Evolutionary conservation across 2,329 filamentous ascomycete genomes (phyloP).

Genomic region (Alternaria tenuissima): DNA sequence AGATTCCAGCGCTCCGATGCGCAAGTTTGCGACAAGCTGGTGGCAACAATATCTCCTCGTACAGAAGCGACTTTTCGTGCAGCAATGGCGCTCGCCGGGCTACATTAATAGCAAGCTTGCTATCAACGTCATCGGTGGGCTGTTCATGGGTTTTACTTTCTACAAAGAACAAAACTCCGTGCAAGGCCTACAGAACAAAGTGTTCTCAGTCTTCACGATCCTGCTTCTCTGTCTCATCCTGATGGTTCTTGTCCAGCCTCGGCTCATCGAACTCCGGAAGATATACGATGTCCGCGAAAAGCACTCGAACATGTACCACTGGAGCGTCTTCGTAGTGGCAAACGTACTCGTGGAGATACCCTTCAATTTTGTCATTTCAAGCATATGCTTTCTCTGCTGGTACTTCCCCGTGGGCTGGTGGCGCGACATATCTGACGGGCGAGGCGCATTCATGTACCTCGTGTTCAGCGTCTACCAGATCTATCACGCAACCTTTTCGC

Average conservation of each 20-base stretch:
- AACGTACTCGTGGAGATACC: constrained; percentile 83
- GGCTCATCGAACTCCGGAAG: constrained; percentile 79
- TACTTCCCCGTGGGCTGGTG: constrained; percentile 74
- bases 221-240: constrained; percentile 77
- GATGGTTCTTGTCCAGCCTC: constrained; percentile 75
- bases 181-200: constrained; percentile 81
- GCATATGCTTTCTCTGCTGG: constrained; percentile 76
- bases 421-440: constrained; percentile 75
- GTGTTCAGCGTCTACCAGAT: neutral
- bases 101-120: constrained; percentile 83
- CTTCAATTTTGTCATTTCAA: constrained; percentile 75
- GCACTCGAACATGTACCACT: constrained; percentile 80
- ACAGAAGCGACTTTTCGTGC: constrained; percentile 77
- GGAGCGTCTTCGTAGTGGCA: constrained; percentile 80
- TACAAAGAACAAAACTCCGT: constrained; percentile 53
- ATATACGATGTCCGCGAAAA: constrained; percentile 84
- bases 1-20: neutral
- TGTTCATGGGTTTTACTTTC: constrained; percentile 71
- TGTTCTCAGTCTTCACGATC: constrained; percentile 82
- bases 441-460: constrained; percentile 74
- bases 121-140: constrained; percentile 60
- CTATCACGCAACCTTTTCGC: neutral
- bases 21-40: constrained; percentile 50
- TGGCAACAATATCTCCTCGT: constrained; percentile 76
- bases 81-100: constrained; percentile 85